phyloP scores from a whole-genome alignment of 164 flowering plant species.

The Berberis thunbergii region DNA sequence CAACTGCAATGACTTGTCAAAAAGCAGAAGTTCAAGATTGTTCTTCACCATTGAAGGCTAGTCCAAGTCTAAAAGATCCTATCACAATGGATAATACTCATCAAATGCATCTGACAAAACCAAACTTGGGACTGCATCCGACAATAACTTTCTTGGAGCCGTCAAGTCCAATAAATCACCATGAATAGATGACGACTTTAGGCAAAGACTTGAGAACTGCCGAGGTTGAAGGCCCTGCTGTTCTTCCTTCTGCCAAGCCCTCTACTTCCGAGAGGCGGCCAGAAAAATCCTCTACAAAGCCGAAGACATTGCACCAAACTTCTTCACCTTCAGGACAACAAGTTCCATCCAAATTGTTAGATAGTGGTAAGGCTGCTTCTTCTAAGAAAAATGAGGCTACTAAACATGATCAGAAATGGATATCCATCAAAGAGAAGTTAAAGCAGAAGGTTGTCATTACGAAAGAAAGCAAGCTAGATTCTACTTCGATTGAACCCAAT shows the following conservation, averaged over 20 bases:
- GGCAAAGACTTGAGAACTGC: conserved; percentile 7
- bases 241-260: conserved; percentile 9
- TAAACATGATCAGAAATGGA: conserved; percentile 9
- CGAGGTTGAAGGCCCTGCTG: conserved; percentile 6
- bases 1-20: no score
- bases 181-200: not conserved
- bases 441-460: conserved; percentile 16
- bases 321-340: conserved; percentile 2
- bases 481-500: conserved; percentile 15
- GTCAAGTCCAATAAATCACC: not conserved
- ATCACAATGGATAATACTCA: conserved; percentile 1
- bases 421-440: conserved; percentile 19
- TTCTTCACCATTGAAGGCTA: no score
- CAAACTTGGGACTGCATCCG: no score
- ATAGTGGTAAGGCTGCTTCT: no score
- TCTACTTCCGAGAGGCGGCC: conserved; percentile 7
- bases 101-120: not conserved
- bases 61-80: no score
- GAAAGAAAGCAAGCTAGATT: conserved; percentile 16
- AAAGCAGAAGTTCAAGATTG: no score
- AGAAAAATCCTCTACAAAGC: conserved; percentile 7
- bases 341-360: conserved; percentile 9
- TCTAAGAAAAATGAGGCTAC: conserved; percentile 11
- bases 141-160: no score
- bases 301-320: conserved; percentile 7